Percentiles rank a stretch among this genome's conserved stretches.
Evolutionary conservation across 768 basidiomycete species (phyloP).

Genomic region (Aureoboletus auriporus): DNA sequence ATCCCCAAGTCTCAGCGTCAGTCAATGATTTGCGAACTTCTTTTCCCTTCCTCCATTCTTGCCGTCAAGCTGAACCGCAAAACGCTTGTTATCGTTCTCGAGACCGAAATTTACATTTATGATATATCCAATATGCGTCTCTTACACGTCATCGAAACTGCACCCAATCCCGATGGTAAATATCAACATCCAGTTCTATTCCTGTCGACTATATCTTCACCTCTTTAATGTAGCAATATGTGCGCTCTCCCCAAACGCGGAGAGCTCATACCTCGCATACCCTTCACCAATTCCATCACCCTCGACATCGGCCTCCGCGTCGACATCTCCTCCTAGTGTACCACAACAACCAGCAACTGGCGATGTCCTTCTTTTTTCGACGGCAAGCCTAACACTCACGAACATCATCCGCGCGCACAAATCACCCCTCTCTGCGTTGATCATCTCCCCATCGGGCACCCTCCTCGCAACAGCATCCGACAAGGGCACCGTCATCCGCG

Average conservation of each 20-base stretch:
- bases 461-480: conserved; percentile 91
- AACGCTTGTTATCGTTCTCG: conserved; percentile 92
- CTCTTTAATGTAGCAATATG: conserved; percentile 68
- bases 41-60: conserved; percentile 95
- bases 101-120: conserved; percentile 98
- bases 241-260: conserved; percentile 90
- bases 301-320: conserved; percentile 46
- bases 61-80: conserved; percentile 98
- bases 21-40: conserved; percentile 97
- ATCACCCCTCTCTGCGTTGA: conserved; percentile 80
- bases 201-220: neutral
- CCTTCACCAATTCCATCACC: conserved; percentile 92
- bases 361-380: conserved; percentile 94
- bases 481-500: conserved; percentile 95
- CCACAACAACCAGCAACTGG: conserved; percentile 49
- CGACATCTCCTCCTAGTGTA: conserved; percentile 36
- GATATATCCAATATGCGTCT: conserved; percentile 99
- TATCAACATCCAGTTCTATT: neutral
- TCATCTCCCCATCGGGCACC: conserved; percentile 83
- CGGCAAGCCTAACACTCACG: conserved; percentile 83
- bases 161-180: conserved; percentile 90
- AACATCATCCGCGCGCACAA: conserved; percentile 99
- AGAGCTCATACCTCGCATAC: conserved; percentile 93
- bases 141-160: conserved; percentile 95
- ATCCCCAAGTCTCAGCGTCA: conserved; percentile 58